Percentiles rank a stretch among this genome's conserved stretches.
Evolutionary conservation across 495 filamentous ascomycete genomes (phyloP).

Genomic region (Podospora didyma): DNA sequence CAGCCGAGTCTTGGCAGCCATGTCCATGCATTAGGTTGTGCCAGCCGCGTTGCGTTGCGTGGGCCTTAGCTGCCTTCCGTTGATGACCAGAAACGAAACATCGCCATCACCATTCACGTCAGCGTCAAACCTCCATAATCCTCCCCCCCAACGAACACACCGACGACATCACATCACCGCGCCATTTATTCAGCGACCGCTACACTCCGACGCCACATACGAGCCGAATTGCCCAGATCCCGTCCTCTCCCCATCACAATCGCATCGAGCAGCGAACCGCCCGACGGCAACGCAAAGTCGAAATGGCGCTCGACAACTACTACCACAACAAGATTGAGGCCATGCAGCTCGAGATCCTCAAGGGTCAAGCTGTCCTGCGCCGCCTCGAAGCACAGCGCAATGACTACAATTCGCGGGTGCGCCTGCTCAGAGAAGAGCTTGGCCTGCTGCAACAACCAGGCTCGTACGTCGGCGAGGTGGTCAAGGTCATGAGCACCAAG

Average conservation of each 20-base stretch:
- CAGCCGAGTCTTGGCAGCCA: background rate
- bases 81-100: background rate
- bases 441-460: constrained; percentile 95
- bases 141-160: background rate
- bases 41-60: constrained; percentile 23
- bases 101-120: background rate
- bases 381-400: constrained; percentile 97
- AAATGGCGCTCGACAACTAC: constrained; percentile 97
- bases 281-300: constrained; percentile 33
- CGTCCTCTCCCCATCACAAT: no score
- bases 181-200: no score
- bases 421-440: constrained; percentile 91
- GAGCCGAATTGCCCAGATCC: background rate
- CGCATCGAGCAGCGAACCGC: background rate
- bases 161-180: background rate
- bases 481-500: constrained; percentile 99
- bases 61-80: constrained; percentile 30
- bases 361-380: constrained; percentile 91
- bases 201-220: background rate
- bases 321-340: constrained; percentile 99
- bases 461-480: constrained; percentile 97
- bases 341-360: constrained; percentile 99
- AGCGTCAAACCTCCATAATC: no score
- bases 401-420: constrained; percentile 98
- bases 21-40: background rate